Conservation (phyloP, 225 moss, liverwort and hornwort genomes). For the Straminergon stramineum region DNA sequence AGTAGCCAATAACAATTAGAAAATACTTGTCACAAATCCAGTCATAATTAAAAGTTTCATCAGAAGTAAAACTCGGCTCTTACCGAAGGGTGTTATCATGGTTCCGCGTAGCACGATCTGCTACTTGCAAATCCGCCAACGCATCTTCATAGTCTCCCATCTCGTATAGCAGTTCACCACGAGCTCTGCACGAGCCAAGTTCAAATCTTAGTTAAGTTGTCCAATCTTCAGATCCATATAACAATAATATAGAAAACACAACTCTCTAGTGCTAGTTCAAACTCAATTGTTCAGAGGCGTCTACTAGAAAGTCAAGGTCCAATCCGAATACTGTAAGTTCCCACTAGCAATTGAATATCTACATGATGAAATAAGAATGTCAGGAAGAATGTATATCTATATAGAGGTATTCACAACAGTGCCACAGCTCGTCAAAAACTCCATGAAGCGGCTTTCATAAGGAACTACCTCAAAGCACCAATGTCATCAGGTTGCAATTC, state of each 20-base stretch:
- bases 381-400: neutral
- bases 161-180: slow-evolving; percentile 38
- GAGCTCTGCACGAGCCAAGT: slow-evolving; percentile 11
- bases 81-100: slow-evolving; percentile 41
- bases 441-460: neutral
- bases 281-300: neutral
- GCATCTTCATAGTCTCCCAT: slow-evolving; percentile 39
- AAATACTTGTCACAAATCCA: neutral
- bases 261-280: neutral
- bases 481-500: slow-evolving; percentile 33
- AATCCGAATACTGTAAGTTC: neutral
- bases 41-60: neutral
- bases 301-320: neutral
- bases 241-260: neutral
- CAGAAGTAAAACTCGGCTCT: neutral
- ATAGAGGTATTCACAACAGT: neutral
- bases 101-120: slow-evolving; percentile 21
- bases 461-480: slow-evolving; percentile 29
- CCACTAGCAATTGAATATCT: neutral
- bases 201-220: neutral
- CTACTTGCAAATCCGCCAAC: slow-evolving; percentile 28
- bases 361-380: neutral
- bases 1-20: neutral
- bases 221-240: neutral
- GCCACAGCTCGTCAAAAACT: neutral